Percentiles rank a stretch among this genome's conserved stretches.
Conservation (phyloP, 1,284 basidiomycete genomes). For the Puccinia hordei region DNA sequence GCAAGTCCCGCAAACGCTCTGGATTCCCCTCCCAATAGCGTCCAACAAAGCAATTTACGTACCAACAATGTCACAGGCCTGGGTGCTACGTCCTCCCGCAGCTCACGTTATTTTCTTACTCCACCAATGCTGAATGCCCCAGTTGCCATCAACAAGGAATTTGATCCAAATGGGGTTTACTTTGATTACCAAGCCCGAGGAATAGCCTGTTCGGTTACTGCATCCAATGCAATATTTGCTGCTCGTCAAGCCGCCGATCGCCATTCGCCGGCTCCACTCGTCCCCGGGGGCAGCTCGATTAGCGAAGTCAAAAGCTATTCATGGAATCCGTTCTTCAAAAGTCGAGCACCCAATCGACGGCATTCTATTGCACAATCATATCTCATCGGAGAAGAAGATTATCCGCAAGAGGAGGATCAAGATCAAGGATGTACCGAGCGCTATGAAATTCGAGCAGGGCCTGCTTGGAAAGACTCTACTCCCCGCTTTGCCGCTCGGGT, state of each 20-base stretch:
- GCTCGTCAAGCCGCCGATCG: conserved; percentile 29
- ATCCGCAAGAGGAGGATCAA: not conserved
- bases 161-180: conserved; percentile 8
- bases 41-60: not conserved
- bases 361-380: conserved; percentile 24
- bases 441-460: conserved; percentile 34
- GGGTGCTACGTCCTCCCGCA: not conserved
- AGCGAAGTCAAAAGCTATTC: not conserved
- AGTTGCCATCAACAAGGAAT: conserved; percentile 32
- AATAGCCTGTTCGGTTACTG: conserved; percentile 35
- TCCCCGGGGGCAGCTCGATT: no score
- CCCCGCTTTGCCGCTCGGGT: conserved; percentile 15
- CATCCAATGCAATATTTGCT: conserved; percentile 44
- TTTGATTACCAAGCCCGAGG: conserved; percentile 7
- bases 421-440: conserved; percentile 5
- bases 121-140: conserved; percentile 28
- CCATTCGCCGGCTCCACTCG: not conserved
- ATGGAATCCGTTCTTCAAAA: conserved; percentile 26
- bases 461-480: conserved; percentile 25
- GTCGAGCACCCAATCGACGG: not conserved
- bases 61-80: not conserved
- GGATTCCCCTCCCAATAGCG: no score
- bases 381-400: conserved; percentile 8
- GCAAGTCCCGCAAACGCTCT: no score
- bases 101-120: not conserved